Conservation (phyloP, 805 yeast genomes). For the Candida adriatica region DNA sequence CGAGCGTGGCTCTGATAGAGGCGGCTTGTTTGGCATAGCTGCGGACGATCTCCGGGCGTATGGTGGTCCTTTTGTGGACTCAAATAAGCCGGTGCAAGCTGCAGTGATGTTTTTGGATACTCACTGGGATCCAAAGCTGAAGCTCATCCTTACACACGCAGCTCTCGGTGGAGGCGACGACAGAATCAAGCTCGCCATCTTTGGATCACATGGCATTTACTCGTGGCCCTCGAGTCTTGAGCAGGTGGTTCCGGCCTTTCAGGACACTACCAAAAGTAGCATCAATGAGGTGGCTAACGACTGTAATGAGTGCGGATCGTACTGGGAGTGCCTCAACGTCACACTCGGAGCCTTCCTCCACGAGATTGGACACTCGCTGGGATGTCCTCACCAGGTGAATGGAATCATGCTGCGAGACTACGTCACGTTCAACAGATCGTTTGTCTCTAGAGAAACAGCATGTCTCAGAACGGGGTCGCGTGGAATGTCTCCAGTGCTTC, state of each 20-base stretch:
- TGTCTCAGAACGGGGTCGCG: slow-evolving; percentile 45
- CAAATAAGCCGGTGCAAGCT: slow-evolving; percentile 52
- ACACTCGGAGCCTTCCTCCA: slow-evolving; percentile 94
- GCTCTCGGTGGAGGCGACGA: slow-evolving; percentile 88
- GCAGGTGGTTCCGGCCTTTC: slow-evolving; percentile 56
- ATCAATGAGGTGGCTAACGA: slow-evolving; percentile 84
- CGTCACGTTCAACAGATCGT: slow-evolving; percentile 71
- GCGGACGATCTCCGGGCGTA: slow-evolving; percentile 56
- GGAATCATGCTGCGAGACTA: slow-evolving; percentile 93
- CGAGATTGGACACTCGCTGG: slow-evolving; percentile 86
- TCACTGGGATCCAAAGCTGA: slow-evolving; percentile 61
- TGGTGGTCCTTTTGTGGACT: slow-evolving; percentile 46
- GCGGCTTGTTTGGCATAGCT: slow-evolving; percentile 75
- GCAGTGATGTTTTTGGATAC: slow-evolving; percentile 84
- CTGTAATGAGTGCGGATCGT: slow-evolving; percentile 71
- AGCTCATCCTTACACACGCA: slow-evolving; percentile 76
- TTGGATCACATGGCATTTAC: slow-evolving; percentile 88
- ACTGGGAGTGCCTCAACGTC: slow-evolving; percentile 85
- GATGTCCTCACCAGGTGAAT: slow-evolving; percentile 84
- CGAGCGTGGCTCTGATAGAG: slow-evolving; percentile 58
- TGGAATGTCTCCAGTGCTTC: slow-evolving; percentile 43
- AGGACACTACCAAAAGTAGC: slow-evolving; percentile 63
- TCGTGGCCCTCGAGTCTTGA: slow-evolving; percentile 89
- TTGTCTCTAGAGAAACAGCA: slow-evolving; percentile 60
- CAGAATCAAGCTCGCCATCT: slow-evolving; percentile 71